Evolutionary conservation across 768 basidiomycete species (phyloP), one percentile per base, ranked within the genome.

Genomic region (Podaxis sp.): DNA sequence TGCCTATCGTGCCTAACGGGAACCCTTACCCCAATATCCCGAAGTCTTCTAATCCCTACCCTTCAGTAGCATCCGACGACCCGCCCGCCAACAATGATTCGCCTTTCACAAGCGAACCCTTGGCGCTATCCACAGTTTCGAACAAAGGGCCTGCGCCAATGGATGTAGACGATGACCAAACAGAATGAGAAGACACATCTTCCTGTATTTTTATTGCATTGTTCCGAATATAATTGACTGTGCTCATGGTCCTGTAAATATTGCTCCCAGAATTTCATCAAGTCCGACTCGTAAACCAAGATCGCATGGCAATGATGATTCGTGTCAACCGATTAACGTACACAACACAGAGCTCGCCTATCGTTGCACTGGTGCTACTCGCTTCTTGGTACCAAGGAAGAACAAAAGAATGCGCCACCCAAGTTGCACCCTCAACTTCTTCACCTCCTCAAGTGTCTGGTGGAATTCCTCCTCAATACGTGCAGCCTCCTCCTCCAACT

Each of bases 91-190:
- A 48, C 52, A 15, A 54, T 22, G 55, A 61, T 33, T 51, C 54
- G 30, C 53, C 59, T 17, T 48, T 28, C 24, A 37, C 63, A 61
- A 62, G 40, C 15, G n/a, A 26, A 30, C 60, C 60, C 12, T 26
- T 56, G 36, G 46, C 38, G 8, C 20, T 54, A 22, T 60, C 46
- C 44, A 58, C 51, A 38, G 58, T 26, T 26, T 10, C n/a, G 11
- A 22, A 48, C 48, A 44, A 62, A 36, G 26, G 4, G 10, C n/a
- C 57, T 17, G 36, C 49, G 37, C 49, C 66, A 48, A 67, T 70
- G 48, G 68, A 51, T n/a, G 62, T 57, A 13, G 65, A 40, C 13
- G 65, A 53, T 26, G 65, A 54, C 11, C 30, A 40, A 10, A 44
- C 30, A 13, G 52, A 61, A 44, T 41, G 37, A 41, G 37, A 28